Percentiles rank a stretch among this genome's conserved stretches.
Conservation (phyloP, 2,329 filamentous ascomycete species). For the Clonostachys rhizophaga region DNA sequence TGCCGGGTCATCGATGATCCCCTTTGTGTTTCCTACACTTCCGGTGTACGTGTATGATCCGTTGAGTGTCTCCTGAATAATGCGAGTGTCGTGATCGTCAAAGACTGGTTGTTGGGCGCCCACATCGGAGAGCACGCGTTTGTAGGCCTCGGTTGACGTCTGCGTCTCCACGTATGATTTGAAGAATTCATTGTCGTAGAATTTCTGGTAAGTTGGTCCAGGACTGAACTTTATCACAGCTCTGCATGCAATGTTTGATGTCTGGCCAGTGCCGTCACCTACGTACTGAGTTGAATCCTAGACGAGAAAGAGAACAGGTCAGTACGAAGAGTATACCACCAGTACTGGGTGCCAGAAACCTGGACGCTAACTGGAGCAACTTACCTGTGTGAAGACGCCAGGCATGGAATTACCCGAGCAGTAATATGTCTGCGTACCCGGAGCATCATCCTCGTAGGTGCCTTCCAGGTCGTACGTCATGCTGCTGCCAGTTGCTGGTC, state of each 20-base stretch:
- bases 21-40: conserved; percentile 17
- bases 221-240: conserved; percentile 18
- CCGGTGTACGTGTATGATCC: conserved; percentile 20
- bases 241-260: conserved; percentile 17
- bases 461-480: conserved; percentile 10
- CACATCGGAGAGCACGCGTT: conserved; percentile 22
- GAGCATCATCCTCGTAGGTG: conserved; percentile 20
- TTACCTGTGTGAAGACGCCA: conserved; percentile 14
- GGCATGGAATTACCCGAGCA: conserved; percentile 24
- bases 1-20: conserved; percentile 22
- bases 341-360: too few species aligned
- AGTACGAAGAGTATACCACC: too few species aligned
- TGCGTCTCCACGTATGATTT: conserved; percentile 19
- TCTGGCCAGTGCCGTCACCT: conserved; percentile 13
- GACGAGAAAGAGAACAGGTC: too few species aligned
- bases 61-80: conserved; percentile 19
- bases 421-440: conserved; percentile 22
- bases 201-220: conserved; percentile 19
- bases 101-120: conserved; percentile 19
- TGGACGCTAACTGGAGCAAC: too few species aligned
- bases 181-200: conserved; percentile 19
- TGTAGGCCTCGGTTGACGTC: conserved; percentile 22
- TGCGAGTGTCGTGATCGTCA: conserved; percentile 23
- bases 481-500: conserved; percentile 15
- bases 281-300: conserved; percentile 13